Base-by-base conservation (phyloP, 1,284 basidiomycete genomes). In the Tranzscheliella williamsii region DNA sequence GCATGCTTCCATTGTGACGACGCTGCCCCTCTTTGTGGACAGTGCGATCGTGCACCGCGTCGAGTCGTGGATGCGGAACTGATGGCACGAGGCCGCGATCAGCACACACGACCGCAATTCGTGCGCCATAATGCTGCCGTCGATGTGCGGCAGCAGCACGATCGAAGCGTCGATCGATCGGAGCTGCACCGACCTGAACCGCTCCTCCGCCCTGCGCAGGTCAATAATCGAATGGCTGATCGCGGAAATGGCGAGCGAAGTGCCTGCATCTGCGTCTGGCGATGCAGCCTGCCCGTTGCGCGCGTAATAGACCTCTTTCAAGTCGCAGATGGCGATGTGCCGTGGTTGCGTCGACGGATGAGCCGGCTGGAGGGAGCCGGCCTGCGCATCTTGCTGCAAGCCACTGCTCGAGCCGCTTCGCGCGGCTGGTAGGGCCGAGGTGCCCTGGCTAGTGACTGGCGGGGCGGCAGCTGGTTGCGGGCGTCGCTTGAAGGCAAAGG, bases 111-210 rank as follows among this genome's bases (percentile, higher is more conserved):
- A 3, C 1, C 7, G 18, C 5, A 51, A 16, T 11, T 30, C 29
- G 42, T 67, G 53, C 11, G 54, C 42, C 63, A 67, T 67, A 7
- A 62, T 24, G 24, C 63, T 67, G 3, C 63, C 63, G 18, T 53
- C 39, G 11, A 67, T 26, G 1, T 27, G 27, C 0, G 58, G 58
- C 0, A 56, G 36, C 5, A 49, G 43, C 20, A 67, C n/a, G n/a
- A 49, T 35, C 5, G 49, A 63, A 29, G 18, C 4, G 4, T 23
- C 15, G 12, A 67, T 20, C 13, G 17, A 16, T 26, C 63, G 46
- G 18, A 67, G 36, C 24, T 67, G 63, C 7, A 58, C 38, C 3
- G 63, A 55, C 1, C 40, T n/a, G n/a, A n/a, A n/a, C n/a, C n/a
- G n/a, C n/a, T n/a, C n/a, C n/a, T n/a, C n/a, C n/a, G n/a, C n/a